phyloP scores from a whole-genome alignment of 257 asterid genomes.

The Echites panduratus region DNA sequence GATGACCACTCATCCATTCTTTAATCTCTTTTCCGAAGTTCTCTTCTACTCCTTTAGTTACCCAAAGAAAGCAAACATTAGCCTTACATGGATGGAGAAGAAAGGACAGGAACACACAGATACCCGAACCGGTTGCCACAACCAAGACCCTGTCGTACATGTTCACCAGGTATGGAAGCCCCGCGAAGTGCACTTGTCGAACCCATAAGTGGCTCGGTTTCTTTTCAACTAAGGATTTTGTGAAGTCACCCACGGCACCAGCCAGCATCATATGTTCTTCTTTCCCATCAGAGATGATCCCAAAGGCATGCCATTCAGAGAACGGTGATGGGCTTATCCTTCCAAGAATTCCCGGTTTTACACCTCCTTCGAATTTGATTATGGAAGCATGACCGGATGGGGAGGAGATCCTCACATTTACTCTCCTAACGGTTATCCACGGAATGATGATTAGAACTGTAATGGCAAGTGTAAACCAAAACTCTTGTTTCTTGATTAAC shows the following conservation, averaged over 20 bases:
- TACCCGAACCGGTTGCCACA: conserved; percentile 76
- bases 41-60: conserved; percentile 60
- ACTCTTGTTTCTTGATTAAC: conserved; percentile 40
- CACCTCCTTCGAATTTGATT: conserved; percentile 59
- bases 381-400: conserved; percentile 70
- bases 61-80: conserved; percentile 57
- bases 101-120: conserved; percentile 64
- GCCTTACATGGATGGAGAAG: conserved; percentile 56
- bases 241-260: conserved; percentile 76
- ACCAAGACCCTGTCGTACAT: conserved; percentile 51
- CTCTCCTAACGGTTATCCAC: conserved; percentile 54
- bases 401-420: conserved; percentile 43
- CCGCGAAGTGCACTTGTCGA: conserved; percentile 60
- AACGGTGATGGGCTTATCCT: conserved; percentile 71
- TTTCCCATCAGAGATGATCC: conserved; percentile 58
- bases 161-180: conserved; percentile 58
- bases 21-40: conserved; percentile 57
- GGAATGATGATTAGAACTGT: conserved; percentile 47
- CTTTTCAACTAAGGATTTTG: conserved; percentile 38
- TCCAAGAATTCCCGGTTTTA: conserved; percentile 55
- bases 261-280: conserved; percentile 68
- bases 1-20: conserved; percentile 43
- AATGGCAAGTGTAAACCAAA: conserved; percentile 46
- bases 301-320: conserved; percentile 83
- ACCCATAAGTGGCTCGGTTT: conserved; percentile 68